Base-by-base conservation (phyloP, 352 stramenopile genomes). In the Phytophthora europaea region DNA sequence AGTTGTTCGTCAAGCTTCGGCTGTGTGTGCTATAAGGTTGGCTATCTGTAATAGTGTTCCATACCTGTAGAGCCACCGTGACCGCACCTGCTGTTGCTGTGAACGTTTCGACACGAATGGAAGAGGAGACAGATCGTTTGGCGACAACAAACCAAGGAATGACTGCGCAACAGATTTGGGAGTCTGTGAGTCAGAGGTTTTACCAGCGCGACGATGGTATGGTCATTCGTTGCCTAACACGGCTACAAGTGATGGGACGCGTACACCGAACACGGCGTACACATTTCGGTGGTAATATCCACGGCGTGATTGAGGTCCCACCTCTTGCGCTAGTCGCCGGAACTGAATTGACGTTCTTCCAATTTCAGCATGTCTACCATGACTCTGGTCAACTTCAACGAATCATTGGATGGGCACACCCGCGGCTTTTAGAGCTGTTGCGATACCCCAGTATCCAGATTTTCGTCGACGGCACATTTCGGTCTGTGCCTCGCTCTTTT, bases 311-410 rank as follows among this genome's bases (percentile, higher is more conserved):
- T 47, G 38, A 47, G 6, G 45, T 52, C 18, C 10, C n/a, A 20
- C n/a, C 45, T 22, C 20, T 52, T 15, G 16, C 10, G 1, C 16
- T 28, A 13, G 45, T 52, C 7, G 12, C 8, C 4, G 45, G 18
- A 28, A 22, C 1, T 2, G 20, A 23, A 1, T 28, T 22, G 45
- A 52, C 26, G 6, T 36, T 61, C 22, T 61, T 61, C 22, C 33
- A 61, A 20, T 61, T 61, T 34, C 55, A 61, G 16, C n/a, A 61
- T 8, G 13, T 61, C 8, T 34, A 56, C 33, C 48, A 51, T 36
- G 34, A 61, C 1, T 36, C 9, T n/a, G 2, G 16, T 6, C 2
- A 20, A 3, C 13, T 47, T 47, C 33, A 61, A 31, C n/a, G 55
- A 33, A 7, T 22, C 20, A 51, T 50, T 7, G 7, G 6, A 3